phyloP scores from a whole-genome alignment of 805 yeast genomes.

The Kregervanrija fluxuum region DNA sequence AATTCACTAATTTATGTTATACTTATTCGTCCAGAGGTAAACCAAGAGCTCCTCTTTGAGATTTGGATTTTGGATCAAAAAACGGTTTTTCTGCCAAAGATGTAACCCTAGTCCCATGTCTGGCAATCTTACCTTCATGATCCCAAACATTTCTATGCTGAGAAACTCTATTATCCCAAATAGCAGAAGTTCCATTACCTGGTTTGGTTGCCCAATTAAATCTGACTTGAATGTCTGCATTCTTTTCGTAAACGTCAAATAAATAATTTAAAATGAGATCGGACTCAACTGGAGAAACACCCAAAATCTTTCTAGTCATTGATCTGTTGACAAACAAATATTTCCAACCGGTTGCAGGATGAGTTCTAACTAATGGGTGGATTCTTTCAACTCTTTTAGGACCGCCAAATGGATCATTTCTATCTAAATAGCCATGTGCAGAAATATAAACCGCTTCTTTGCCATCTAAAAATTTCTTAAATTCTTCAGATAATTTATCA shows the following conservation, averaged over 20 bases:
- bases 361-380: slow-evolving; percentile 57
- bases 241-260: slow-evolving; percentile 39
- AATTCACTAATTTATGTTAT: slow-evolving; percentile 2
- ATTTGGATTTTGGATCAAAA: slow-evolving; percentile 41
- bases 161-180: slow-evolving; percentile 42
- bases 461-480: slow-evolving; percentile 45
- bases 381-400: slow-evolving; percentile 42
- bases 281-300: slow-evolving; percentile 44
- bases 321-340: slow-evolving; percentile 45
- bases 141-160: slow-evolving; percentile 38
- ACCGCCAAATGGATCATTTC: slow-evolving; percentile 38
- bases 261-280: slow-evolving; percentile 40
- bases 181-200: slow-evolving; percentile 36
- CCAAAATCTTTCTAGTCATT: slow-evolving; percentile 45
- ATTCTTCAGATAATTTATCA: slow-evolving; percentile 45
- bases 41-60: slow-evolving; percentile 45
- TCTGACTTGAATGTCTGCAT: slow-evolving; percentile 50
- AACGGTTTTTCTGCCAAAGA: slow-evolving; percentile 46
- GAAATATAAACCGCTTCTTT: slow-evolving; percentile 38
- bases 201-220: slow-evolving; percentile 35
- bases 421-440: slow-evolving; percentile 33
- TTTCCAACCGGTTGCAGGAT: slow-evolving; percentile 61
- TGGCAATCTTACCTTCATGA: slow-evolving; percentile 30
- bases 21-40: slow-evolving; percentile 6
- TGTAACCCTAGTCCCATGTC: slow-evolving; percentile 48